phyloP scores from a whole-genome alignment of 371 early-diverging fungal genomes.

The Rhizopus microsporus region DNA sequence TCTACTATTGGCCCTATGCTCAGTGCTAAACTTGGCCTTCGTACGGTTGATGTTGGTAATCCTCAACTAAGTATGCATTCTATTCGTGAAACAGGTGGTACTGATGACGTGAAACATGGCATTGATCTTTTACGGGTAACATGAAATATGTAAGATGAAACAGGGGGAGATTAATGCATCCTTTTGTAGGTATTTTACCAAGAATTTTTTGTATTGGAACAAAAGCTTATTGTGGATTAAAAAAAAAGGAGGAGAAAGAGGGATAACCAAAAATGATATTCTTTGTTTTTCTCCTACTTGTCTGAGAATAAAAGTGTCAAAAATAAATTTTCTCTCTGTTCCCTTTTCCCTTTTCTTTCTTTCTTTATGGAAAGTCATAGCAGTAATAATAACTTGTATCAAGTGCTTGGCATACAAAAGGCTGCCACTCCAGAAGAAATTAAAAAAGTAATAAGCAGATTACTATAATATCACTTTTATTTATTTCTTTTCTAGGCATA shows the following conservation, averaged over 20 bases:
- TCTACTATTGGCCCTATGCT: constrained; percentile 97
- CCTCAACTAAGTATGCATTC: constrained; percentile 97
- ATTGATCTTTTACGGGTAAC: constrained; percentile 78
- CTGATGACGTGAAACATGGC: constrained; percentile 84
- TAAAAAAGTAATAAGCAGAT: constrained; percentile 50
- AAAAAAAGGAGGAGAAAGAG: background rate
- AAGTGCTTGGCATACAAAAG: constrained; percentile 59
- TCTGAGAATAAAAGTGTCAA: background rate
- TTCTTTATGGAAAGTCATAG: constrained; percentile 6
- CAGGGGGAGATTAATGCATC: background rate
- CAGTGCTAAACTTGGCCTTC: constrained; percentile 90
- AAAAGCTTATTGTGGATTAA: constrained; percentile 60
- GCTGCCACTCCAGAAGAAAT: constrained; percentile 66
- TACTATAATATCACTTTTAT: background rate
- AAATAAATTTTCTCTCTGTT: too few relatives aligned
- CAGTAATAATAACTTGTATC: constrained; percentile 52
- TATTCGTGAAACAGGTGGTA: constrained; percentile 93
- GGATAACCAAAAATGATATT: background rate
- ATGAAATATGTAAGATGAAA: background rate
- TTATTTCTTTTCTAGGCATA: constrained; percentile 25
- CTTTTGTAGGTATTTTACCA: constrained; percentile 58
- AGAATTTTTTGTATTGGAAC: constrained; percentile 58
- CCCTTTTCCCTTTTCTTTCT: too few relatives aligned
- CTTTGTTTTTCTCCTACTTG: background rate
- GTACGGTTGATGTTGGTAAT: constrained; percentile 95